Evolutionary conservation across 768 basidiomycete genomes (phyloP), one percentile per base, ranked within the genome.

Genomic region (Auriscalpium microsporum): DNA sequence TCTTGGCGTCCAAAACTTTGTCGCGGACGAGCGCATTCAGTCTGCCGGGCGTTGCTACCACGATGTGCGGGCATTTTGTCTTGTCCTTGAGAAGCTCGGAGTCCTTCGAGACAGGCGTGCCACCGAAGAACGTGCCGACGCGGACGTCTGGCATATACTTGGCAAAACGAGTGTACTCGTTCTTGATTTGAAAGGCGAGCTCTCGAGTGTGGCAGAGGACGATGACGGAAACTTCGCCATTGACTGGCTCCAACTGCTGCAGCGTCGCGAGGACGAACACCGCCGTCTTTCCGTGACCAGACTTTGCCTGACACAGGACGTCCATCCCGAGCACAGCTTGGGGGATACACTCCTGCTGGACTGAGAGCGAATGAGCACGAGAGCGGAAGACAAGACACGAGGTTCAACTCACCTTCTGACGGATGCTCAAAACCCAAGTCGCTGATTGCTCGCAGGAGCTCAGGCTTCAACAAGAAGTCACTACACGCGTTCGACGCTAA

Each of bases 341-440:
- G 46, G 96, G 96, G 65, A 99, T 98, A 72, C 96, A 98, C 78
- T 99, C 96, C 78, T 99, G 96, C 76, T 99, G 96, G 60, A 99
- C 96, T 98, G 33, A 14, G 42, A 46, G 33, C 38, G 54, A 44
- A 10, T 53, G 4, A 40, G 47, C 57, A 55, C 46, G 47, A 51
- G 54, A 16, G 34, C 36, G 2, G 9, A 38, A 23, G 36, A 46
- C 21, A 40, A n/a, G 19, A 11, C 42, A 23, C 33, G 8, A 6
- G 49, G 8, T 6, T 49, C 6, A 53, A 57, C 75, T 55, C 63
- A 96, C 96, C 96, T 81, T 99, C 96, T 50, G 95, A 98, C 53
- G 96, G 96, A 74, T 99, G 96, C 72, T 99, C 96, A 67, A 99
- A 99, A 70, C 96, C 96, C n/a, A 99, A 78, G 67, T 99, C 96